Evolutionary conservation across 164 flowering plant genomes (phyloP), one percentile per base, ranked within the genome.

Genomic region (Berberis thunbergii): DNA sequence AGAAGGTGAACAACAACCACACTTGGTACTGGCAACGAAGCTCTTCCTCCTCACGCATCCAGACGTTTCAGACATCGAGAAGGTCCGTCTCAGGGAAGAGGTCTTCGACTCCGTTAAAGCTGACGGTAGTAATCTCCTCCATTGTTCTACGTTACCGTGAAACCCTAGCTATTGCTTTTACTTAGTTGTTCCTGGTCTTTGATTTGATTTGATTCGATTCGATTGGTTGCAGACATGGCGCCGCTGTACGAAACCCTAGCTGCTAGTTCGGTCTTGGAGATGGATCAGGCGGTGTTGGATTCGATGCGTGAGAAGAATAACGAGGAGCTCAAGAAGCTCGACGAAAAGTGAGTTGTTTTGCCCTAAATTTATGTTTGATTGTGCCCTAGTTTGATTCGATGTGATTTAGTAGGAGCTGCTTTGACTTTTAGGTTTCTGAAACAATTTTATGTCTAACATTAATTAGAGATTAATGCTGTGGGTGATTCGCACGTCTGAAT

Each of bases 61-160:
- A 1, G 97, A 88, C 13, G 85, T 86, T 1, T 78, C 67, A 11
- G 98, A 94, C 79, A 87, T 94, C 70, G 97, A 91, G 73, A 94
- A 87, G 68, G 87, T 91, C 55, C 80, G 76, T 10, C 85, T 94
- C 75, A 79, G 79, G 4, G 95, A 87, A 6, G 97, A 94, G 67
- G 97, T 88, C 61, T 62, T 85, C 46, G 60, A 75, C 12, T 61
- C 72, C 45, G 83, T 94, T 54, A 79, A 80, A 70, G 67, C 83
- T 42, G 78, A 84, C 62, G 88, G 98, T 94, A 78, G 67, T 60
- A 40, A 10, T 41, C 13, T n/a, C 57, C 45, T 12, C 4, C 9
- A 1, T 96, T 86, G 12, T 85, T 86, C 1, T 79, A 68, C 9
- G 98, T 90, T 77, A 87, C 90, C 70, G 97, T 88, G 73, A 93